A percentile compares a stretch with the other conserved stretches of the same genome.
Evolutionary conservation across 371 early-diverging fungal species (phyloP).

Genomic region (Blakeslea trispora): DNA sequence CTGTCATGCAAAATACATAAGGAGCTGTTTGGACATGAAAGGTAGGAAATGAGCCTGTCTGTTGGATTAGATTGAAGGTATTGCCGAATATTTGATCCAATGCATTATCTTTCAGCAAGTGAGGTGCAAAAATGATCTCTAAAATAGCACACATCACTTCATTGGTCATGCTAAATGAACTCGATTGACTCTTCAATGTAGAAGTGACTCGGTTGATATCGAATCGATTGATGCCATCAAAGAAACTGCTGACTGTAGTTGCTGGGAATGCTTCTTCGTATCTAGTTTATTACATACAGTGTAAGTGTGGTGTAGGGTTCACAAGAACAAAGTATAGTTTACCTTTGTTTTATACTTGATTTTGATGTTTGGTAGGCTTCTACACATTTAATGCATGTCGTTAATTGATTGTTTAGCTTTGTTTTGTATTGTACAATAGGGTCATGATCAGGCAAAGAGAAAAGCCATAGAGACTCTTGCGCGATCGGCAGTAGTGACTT

Average conservation of each 20-base stretch:
- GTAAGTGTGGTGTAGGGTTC: too few species aligned
- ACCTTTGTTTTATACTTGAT: constrained; percentile 26
- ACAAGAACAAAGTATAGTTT: constrained; percentile 6
- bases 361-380: constrained; percentile 40
- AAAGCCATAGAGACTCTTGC: constrained; percentile 47
- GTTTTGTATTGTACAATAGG: constrained; percentile 43
- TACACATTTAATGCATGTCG: constrained; percentile 32
- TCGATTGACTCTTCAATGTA: constrained; percentile 7
- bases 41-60: constrained; percentile 30
- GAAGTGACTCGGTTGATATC: constrained; percentile 29
- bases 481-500: constrained; percentile 31
- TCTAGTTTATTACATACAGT: constrained; percentile 23
- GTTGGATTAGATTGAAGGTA: constrained; percentile 35
- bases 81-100: constrained; percentile 30
- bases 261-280: constrained; percentile 32
- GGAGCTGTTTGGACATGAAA: constrained; percentile 15
- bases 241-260: constrained; percentile 40
- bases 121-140: constrained; percentile 30
- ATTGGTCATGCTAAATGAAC: constrained; percentile 15
- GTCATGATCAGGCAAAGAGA: constrained; percentile 48
- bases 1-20: constrained; percentile 26
- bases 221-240: constrained; percentile 31
- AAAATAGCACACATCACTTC: constrained; percentile 30
- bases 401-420: constrained; percentile 34
- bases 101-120: constrained; percentile 7